phyloP scores from a whole-genome alignment of 208 protist genomes.

The Herpetomonas tarakana region DNA sequence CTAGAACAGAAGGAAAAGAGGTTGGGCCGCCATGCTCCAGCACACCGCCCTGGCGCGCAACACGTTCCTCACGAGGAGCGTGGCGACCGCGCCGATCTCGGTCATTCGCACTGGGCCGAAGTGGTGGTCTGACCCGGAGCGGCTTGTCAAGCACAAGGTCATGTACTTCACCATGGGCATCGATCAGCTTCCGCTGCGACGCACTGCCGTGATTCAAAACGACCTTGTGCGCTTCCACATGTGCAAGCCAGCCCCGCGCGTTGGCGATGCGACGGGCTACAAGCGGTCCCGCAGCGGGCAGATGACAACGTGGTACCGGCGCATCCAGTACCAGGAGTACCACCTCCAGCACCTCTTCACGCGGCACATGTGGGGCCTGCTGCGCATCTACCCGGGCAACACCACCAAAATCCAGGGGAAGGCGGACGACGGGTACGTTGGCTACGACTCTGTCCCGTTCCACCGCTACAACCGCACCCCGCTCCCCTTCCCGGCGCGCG shows the following conservation, averaged over 20 bases:
- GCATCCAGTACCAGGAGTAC: constrained; percentile 92
- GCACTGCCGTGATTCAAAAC: constrained; percentile 80
- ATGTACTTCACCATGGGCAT: constrained; percentile 90
- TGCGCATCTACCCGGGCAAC: constrained; percentile 86
- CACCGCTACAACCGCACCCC: constrained; percentile 86
- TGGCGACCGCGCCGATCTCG: constrained; percentile 72
- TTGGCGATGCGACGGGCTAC: constrained; percentile 83
- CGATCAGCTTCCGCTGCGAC: constrained; percentile 84
- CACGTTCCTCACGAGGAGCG: constrained; percentile 79
- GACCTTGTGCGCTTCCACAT: constrained; percentile 78
- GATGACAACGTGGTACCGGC: constrained; percentile 82
- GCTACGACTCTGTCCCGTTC: constrained; percentile 79
- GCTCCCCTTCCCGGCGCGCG: constrained; percentile 74
- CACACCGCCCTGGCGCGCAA: constrained; percentile 33
- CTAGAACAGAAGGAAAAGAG: constrained; percentile 4
- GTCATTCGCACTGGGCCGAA: constrained; percentile 80
- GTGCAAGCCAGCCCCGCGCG: constrained; percentile 65
- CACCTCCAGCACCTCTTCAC: constrained; percentile 89
- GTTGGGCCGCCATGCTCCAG: constrained; percentile 35
- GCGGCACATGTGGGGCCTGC: constrained; percentile 77
- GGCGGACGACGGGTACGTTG: constrained; percentile 83
- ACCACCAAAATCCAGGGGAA: constrained; percentile 82
- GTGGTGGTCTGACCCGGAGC: constrained; percentile 87
- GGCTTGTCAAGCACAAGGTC: constrained; percentile 84
- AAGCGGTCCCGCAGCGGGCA: constrained; percentile 72